phyloP scores from a whole-genome alignment of 2,329 filamentous ascomycete genomes.

The Apiospora arundinis region DNA sequence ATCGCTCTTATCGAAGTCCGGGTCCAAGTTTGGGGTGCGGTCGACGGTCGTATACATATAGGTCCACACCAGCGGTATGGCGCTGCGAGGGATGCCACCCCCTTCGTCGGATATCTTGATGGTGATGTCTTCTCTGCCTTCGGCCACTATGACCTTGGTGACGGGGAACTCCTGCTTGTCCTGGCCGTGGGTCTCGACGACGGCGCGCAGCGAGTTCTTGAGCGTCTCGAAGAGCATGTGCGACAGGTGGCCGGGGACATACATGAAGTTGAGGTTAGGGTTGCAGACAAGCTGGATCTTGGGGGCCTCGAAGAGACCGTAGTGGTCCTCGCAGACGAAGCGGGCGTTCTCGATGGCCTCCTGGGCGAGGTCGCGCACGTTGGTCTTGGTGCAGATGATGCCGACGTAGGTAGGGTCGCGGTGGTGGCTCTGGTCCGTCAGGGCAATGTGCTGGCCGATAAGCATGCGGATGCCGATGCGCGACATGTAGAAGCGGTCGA shows the following conservation, averaged over 20 bases:
- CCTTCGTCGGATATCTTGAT: constrained; percentile 98
- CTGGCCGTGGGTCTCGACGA: constrained; percentile 92
- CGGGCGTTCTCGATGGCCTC: constrained; percentile 98
- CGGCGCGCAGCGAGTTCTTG: constrained; percentile 96
- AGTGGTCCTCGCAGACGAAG: constrained; percentile 99
- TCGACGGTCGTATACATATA: constrained; percentile 99
- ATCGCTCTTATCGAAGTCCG: constrained; percentile 98
- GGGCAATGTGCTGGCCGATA: constrained; percentile 96
- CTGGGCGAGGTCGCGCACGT: constrained; percentile 90
- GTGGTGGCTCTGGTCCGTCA: constrained; percentile 90
- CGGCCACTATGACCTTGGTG: constrained; percentile 96
- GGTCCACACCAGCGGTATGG: constrained; percentile 98
- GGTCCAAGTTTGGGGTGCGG: constrained; percentile 90
- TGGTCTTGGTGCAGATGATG: constrained; percentile 99
- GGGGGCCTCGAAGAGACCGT: constrained; percentile 94
- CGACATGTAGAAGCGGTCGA: constrained; percentile 99
- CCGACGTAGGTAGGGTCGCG: constrained; percentile 94
- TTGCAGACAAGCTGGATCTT: constrained; percentile 97
- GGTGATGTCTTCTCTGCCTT: constrained; percentile 98
- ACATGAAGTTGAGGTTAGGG: constrained; percentile 97
- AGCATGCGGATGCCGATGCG: constrained; percentile 99
- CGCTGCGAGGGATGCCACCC: constrained; percentile 89
- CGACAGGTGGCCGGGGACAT: constrained; percentile 96
- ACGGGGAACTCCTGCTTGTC: constrained; percentile 96
- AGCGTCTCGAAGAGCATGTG: constrained; percentile 99